Conservation (phyloP, 1,284 basidiomycete genomes). For the Boletellus sp. region DNA sequence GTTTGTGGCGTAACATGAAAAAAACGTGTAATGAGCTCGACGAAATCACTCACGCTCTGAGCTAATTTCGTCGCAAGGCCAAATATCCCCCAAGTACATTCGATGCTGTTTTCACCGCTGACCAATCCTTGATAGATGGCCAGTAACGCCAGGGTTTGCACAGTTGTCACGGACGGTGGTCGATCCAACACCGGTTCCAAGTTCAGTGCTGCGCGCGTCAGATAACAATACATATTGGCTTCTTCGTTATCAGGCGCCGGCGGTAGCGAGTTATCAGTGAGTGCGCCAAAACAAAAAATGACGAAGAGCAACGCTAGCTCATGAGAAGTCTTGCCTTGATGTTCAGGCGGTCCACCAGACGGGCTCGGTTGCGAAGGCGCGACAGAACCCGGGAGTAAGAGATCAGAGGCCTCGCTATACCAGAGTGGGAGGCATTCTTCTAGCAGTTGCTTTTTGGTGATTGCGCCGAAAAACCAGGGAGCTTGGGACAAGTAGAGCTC, state of each 20-base stretch:
- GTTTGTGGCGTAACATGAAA: conserved; percentile 13
- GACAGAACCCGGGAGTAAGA: conserved; percentile 27
- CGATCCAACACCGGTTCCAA: conserved; percentile 64
- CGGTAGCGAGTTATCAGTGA: conserved; percentile 49
- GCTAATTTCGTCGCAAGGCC: conserved; percentile 60
- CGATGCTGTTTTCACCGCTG: conserved; percentile 56
- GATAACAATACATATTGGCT: conserved; percentile 50
- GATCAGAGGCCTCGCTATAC: conserved; percentile 51
- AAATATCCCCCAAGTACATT: conserved; percentile 59
- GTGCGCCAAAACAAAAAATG: conserved; percentile 55
- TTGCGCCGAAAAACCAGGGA: conserved; percentile 73
- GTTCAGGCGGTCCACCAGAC: conserved; percentile 3
- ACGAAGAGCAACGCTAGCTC: conserved; percentile 57
- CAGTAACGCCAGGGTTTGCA: conserved; percentile 64
- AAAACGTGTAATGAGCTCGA: background rate
- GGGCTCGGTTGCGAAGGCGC: conserved; percentile 12
- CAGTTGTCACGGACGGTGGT: conserved; percentile 62
- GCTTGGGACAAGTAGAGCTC: conserved; percentile 68
- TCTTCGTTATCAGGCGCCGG: conserved; percentile 50
- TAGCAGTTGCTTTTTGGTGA: conserved; percentile 55
- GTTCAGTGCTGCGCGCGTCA: conserved; percentile 59
- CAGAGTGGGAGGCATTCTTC: conserved; percentile 65
- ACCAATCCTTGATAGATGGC: conserved; percentile 63
- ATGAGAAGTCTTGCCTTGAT: conserved; percentile 40
- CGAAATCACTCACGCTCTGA: conserved; percentile 51